These are phyloP conservation scores for Asterionellopsis glacialis DNA, from an alignment of 108 stramenopile species.

Conservation along the genomic window DNA sequence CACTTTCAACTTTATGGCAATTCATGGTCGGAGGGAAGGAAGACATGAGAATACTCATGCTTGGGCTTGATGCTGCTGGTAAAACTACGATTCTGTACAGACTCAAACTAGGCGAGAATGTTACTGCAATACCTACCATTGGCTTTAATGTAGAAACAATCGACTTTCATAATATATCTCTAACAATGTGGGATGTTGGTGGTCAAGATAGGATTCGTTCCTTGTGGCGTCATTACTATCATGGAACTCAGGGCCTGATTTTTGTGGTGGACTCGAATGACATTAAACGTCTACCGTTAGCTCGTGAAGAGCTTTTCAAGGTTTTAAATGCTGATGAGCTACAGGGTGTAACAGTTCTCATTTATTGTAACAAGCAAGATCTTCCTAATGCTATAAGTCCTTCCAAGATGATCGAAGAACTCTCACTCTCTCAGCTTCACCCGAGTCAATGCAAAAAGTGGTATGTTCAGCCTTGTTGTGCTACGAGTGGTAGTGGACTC, in stretches of 20 bases:
- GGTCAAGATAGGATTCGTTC: conserved; percentile 99
- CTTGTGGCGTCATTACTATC: conserved; percentile 99
- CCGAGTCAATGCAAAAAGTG: conserved; percentile 83
- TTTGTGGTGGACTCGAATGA: conserved; percentile 98
- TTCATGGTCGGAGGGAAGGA: conserved; percentile 43
- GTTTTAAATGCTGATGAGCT: conserved; percentile 97
- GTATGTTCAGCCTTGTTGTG: conserved; percentile 98
- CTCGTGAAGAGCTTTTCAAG: conserved; percentile 93
- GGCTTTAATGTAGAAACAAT: conserved; percentile 93
- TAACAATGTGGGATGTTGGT: conserved; percentile 98
- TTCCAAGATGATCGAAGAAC: conserved; percentile 92
- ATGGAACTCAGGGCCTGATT: conserved; percentile 97
- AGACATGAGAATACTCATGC: conserved; percentile 97
- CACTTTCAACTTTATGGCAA: too few species aligned
- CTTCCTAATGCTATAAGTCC: conserved; percentile 95
- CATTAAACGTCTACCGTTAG: conserved; percentile 93
- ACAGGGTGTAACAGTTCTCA: conserved; percentile 88
- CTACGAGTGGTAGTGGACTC: conserved; percentile 89
- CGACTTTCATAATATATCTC: conserved; percentile 94
- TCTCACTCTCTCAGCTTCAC: conserved; percentile 89
- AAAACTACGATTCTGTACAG: conserved; percentile 98
- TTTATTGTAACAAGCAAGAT: conserved; percentile 98
- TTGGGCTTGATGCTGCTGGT: conserved; percentile 95
- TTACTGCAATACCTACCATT: conserved; percentile 95
- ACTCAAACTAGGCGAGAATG: conserved; percentile 90